Evolutionary conservation across 2,329 filamentous ascomycete genomes (phyloP).

Genomic region (Penicillium paneum): DNA sequence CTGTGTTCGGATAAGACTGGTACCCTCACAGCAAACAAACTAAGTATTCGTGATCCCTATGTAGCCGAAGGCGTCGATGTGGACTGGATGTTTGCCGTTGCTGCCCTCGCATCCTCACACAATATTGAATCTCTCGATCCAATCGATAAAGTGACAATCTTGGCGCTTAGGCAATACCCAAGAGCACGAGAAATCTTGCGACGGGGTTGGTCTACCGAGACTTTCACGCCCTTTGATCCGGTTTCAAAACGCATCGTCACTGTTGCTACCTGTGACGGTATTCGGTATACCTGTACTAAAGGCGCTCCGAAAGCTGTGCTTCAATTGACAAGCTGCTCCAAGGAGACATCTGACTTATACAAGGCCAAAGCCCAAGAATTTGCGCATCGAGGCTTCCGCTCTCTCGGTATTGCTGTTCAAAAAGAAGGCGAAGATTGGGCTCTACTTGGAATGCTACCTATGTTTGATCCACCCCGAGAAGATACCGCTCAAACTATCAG

Average conservation of each 20-base stretch:
- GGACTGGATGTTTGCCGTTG: conserved; percentile 81
- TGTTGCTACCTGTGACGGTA: conserved; percentile 64
- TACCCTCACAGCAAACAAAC: conserved; percentile 61
- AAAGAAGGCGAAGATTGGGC: conserved; percentile 72
- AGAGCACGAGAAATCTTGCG: conserved; percentile 71
- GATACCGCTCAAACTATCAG: conserved; percentile 75
- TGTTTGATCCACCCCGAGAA: conserved; percentile 77
- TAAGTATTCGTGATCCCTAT: conserved; percentile 73
- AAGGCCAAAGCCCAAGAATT: conserved; percentile 71
- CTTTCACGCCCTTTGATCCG: conserved; percentile 68
- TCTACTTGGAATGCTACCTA: conserved; percentile 71
- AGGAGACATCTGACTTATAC: conserved; percentile 63
- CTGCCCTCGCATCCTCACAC: conserved; percentile 72
- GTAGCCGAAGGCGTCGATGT: conserved; percentile 73
- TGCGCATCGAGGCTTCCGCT: conserved; percentile 73
- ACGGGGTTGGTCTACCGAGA: conserved; percentile 71
- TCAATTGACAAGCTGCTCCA: conserved; percentile 63
- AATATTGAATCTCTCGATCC: conserved; percentile 75
- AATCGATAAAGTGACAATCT: conserved; percentile 75
- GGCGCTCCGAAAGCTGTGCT: conserved; percentile 74
- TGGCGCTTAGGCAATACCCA: conserved; percentile 70
- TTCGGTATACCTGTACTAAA: conserved; percentile 71
- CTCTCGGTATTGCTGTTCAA: conserved; percentile 73
- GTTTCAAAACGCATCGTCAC: conserved; percentile 77
- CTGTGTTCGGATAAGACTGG: conserved; percentile 81